Evolutionary conservation across 139 green algal genomes (phyloP), one percentile per base, ranked within the genome.

Genomic region (Chlamydomonas incerta): DNA sequence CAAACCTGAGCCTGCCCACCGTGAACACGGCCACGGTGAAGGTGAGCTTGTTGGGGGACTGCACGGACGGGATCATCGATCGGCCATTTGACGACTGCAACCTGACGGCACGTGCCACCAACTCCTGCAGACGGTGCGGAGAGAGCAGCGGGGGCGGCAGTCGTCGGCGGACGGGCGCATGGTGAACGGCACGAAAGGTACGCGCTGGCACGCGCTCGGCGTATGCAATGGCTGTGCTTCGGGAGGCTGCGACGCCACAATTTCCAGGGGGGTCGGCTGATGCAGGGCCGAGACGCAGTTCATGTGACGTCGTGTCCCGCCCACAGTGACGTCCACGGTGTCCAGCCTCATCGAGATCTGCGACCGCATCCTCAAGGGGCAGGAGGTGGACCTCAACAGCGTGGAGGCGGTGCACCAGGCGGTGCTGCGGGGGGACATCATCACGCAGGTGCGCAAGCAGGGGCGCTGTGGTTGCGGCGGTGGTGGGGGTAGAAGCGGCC

Each of bases 261-360:
- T n/a, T n/a, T n/a, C n/a, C n/a, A n/a, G n/a, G n/a, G n/a, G n/a
- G n/a, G n/a, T n/a, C n/a, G n/a, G n/a, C n/a, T n/a, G n/a, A n/a
- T n/a, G n/a, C n/a, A n/a, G n/a, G n/a, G n/a, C n/a, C n/a, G n/a
- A n/a, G n/a, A n/a, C n/a, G n/a, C n/a, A n/a, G n/a, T n/a, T n/a
- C n/a, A 26, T 73, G 29, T 50, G 31, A 23, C 24, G 13, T 18
- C 13, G 17, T 26, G 33, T 18, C 26, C 11, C n/a, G 17, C 66
- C n/a, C n/a, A n/a, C 81, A 79, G 81, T 81, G 65, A 85, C 79
- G 46, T 85, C 79, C 46, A 75, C 79, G 41, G 82, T 86, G 18
- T 70, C 85, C 77, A 81, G 60, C 34, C 62, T 90, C 33, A 72
- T 90, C 31, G 80, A 90, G n/a, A 50, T 90, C 20, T 76, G 74